Evolutionary conservation across 2,329 filamentous ascomycete species (phyloP).

Genomic region (Mycosphaerella sp.): DNA sequence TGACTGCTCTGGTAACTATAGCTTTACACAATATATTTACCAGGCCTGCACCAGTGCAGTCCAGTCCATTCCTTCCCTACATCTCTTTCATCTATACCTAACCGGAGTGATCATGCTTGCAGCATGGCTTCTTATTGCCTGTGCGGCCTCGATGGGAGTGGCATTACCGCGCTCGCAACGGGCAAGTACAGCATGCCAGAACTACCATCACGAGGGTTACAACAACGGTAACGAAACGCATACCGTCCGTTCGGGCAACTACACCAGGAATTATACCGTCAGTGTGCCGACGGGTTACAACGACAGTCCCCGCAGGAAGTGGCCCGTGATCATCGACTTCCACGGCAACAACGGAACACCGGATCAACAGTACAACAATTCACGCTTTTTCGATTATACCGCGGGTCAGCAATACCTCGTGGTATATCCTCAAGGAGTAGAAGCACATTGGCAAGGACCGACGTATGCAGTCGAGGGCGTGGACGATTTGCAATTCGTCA

Average conservation of each 20-base stretch:
- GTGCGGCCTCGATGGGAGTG: background rate
- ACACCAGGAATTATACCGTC: slow-evolving; percentile 23
- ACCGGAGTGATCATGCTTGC: background rate
- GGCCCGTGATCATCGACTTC: slow-evolving; percentile 43
- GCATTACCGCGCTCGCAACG: slow-evolving; percentile 1
- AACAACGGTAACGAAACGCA: slow-evolving; percentile 16
- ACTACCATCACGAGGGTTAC: slow-evolving; percentile 16
- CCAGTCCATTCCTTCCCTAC: no score
- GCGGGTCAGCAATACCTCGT: slow-evolving; percentile 42
- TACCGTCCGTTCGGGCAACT: slow-evolving; percentile 17
- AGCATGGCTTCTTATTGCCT: background rate
- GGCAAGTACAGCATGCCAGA: background rate
- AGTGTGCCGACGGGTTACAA: slow-evolving; percentile 25
- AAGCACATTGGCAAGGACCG: slow-evolving; percentile 38
- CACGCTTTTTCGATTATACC: slow-evolving; percentile 41
- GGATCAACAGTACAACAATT: slow-evolving; percentile 37
- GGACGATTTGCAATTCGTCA: slow-evolving; percentile 42
- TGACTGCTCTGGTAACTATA: background rate
- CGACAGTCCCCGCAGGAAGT: slow-evolving; percentile 12
- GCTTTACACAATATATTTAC: background rate
- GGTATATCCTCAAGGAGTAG: slow-evolving; percentile 43
- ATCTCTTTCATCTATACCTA: no score
- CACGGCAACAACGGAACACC: slow-evolving; percentile 39
- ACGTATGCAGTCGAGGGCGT: slow-evolving; percentile 34
- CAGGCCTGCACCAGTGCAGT: background rate